Conservation (phyloP, 345 rosid genomes). For the Salix purpurea region DNA sequence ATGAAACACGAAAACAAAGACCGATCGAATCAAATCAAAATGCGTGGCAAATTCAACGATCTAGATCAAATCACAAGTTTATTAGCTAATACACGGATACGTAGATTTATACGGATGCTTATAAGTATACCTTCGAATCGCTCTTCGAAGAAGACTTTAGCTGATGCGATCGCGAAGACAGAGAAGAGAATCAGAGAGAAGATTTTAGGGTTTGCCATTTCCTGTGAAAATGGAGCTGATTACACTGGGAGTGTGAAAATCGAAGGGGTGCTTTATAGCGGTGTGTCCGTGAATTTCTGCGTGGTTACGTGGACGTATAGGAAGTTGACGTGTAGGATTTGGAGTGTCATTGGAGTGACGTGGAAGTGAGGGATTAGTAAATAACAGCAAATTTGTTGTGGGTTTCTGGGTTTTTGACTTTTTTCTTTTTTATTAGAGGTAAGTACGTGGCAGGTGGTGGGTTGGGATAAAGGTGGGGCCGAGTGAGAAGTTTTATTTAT, state of each 20-base stretch:
- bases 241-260: not conserved
- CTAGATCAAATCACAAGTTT: not conserved
- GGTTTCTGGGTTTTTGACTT: not conserved
- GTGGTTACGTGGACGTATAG: conserved; percentile 6
- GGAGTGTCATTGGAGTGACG: conserved; percentile 12
- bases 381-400: not conserved
- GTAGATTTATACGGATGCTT: not conserved
- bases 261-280: not conserved
- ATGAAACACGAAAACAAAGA: not conserved
- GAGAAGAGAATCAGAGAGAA: conserved; percentile 33
- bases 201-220: conserved; percentile 26
- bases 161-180: conserved; percentile 43
- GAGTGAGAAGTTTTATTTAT: not conserved
- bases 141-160: conserved; percentile 81
- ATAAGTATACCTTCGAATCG: conserved; percentile 66
- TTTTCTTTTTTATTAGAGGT: not conserved
- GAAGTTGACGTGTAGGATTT: not conserved
- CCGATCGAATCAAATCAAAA: not conserved
- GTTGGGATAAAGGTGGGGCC: not conserved
- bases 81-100: not conserved
- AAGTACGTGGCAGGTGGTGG: not conserved
- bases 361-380: conserved; percentile 12
- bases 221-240: not conserved
- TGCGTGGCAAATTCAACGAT: not conserved
- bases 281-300: not conserved